Evolutionary conservation across 495 filamentous ascomycete genomes (phyloP).

Genomic region (Aspergillus biplanus): DNA sequence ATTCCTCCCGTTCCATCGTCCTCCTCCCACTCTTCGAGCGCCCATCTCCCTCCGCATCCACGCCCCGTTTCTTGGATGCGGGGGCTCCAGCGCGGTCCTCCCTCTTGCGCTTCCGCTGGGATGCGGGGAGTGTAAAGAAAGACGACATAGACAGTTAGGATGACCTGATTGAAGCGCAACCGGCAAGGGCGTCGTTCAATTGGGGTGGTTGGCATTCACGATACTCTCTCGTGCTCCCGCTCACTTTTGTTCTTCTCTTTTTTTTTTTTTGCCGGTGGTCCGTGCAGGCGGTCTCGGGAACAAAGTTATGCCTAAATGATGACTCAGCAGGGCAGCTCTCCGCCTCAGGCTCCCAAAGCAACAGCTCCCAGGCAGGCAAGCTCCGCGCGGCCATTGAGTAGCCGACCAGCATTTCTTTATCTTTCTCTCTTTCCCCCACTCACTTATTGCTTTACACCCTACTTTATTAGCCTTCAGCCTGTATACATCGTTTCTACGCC

Average conservation of each 20-base stretch:
- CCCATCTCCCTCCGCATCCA: conserved; percentile 38
- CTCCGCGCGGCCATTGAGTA: conserved; percentile 39
- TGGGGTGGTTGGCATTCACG: conserved; percentile 12
- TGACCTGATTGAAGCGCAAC: conserved; percentile 10
- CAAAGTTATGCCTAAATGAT: conserved; percentile 34
- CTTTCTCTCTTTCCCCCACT: conserved; percentile 1
- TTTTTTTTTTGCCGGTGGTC: conserved; percentile 51
- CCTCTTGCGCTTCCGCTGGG: conserved; percentile 81
- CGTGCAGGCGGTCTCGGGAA: conserved; percentile 35
- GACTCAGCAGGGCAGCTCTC: conserved; percentile 46
- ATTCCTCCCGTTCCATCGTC: conserved; percentile 53
- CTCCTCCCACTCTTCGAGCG: conserved; percentile 29
- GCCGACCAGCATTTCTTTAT: conserved; percentile 26
- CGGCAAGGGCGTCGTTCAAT: conserved; percentile 10
- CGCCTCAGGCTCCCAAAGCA: conserved; percentile 30
- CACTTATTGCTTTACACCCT: conserved; percentile 23
- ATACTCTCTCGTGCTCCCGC: conserved; percentile 9
- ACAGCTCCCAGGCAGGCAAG: conserved; percentile 50
- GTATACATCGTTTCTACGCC: conserved; percentile 19
- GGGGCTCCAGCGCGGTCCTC: conserved; percentile 52
- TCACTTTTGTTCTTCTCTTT: conserved; percentile 44
- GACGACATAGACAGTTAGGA: conserved; percentile 64
- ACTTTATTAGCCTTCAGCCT: conserved; percentile 18
- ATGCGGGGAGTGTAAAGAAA: conserved; percentile 79
- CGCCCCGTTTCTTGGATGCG: conserved; percentile 60